phyloP scores from a whole-genome alignment of 2,329 filamentous ascomycete species.

The Fusarium compactum region DNA sequence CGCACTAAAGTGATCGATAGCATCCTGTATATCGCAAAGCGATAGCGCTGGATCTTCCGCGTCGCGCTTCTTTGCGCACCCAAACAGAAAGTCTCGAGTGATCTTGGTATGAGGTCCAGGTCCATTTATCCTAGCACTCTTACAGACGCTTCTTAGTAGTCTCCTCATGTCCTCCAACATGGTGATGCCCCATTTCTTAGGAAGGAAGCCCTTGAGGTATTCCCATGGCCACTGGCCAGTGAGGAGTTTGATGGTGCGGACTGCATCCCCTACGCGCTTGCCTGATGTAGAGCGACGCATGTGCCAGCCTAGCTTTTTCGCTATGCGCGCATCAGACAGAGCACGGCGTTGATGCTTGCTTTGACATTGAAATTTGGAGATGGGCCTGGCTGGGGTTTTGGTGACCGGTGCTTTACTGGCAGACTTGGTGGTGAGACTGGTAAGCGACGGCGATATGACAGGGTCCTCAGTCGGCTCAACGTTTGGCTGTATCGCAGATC shows the following conservation, averaged over 20 bases:
- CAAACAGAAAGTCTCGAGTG: slow-evolving; percentile 1
- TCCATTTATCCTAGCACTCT: neutral
- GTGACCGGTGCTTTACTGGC: no score
- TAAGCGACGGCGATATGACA: neutral
- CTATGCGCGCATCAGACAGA: neutral
- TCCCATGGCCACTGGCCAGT: slow-evolving; percentile 16
- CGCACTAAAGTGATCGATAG: neutral
- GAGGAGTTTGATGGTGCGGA: neutral
- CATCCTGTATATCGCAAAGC: neutral
- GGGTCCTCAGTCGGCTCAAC: neutral
- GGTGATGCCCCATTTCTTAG: neutral
- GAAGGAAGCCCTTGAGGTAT: neutral
- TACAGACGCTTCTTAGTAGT: neutral
- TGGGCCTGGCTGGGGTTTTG: neutral
- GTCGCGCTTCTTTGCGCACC: neutral
- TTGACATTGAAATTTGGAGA: neutral
- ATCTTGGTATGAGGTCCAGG: neutral
- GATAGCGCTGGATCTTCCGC: neutral
- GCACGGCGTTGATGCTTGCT: rapidly evolving
- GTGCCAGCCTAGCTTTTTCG: neutral
- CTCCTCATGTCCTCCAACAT: neutral
- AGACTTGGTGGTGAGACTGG: neutral
- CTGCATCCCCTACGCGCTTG: slow-evolving; percentile 3
- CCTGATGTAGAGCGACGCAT: neutral
- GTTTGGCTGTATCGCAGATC: neutral